A percentile compares a stretch with the other conserved stretches of the same genome.
Evolutionary conservation across 768 basidiomycete genomes (phyloP).

Genomic region (Macrolepiota fuliginosa): DNA sequence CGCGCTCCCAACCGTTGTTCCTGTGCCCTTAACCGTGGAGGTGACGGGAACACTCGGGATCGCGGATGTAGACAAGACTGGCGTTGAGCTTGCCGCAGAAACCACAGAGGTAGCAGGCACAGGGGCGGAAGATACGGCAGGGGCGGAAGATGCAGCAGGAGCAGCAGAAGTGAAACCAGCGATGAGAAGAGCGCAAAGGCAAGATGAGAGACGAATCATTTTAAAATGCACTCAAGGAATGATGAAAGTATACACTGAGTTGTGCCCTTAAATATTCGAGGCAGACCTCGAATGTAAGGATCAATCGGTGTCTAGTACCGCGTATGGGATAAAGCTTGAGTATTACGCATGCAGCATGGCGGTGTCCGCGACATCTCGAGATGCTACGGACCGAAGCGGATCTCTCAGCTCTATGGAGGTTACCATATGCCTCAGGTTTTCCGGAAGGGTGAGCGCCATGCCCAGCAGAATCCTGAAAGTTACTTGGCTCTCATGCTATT

Average conservation of each 20-base stretch:
- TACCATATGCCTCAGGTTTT: constrained; percentile 4
- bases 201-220: constrained; percentile 37
- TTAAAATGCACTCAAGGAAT: not conserved
- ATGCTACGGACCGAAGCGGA: not conserved
- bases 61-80: constrained; percentile 15
- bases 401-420: not conserved
- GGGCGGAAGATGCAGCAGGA: constrained; percentile 14
- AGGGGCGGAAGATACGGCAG: constrained; percentile 7
- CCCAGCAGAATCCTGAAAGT: not conserved
- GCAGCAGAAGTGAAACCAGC: constrained; percentile 26
- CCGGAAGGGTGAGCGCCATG: not conserved
- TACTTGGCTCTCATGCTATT: not conserved
- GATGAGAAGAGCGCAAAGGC: constrained; percentile 33
- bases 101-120: constrained; percentile 20
- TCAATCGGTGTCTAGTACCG: not conserved
- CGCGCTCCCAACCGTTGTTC: constrained; percentile 17
- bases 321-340: not conserved
- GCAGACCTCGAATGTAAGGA: not conserved
- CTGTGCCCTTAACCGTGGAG: constrained; percentile 16
- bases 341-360: not conserved
- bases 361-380: not conserved
- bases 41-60: not conserved
- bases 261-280: constrained; percentile 10
- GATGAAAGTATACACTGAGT: not conserved
- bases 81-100: constrained; percentile 16